These are phyloP conservation scores for Crithidia expoeki DNA, from an alignment of 208 protist genomes.

Conservation along the genomic window DNA sequence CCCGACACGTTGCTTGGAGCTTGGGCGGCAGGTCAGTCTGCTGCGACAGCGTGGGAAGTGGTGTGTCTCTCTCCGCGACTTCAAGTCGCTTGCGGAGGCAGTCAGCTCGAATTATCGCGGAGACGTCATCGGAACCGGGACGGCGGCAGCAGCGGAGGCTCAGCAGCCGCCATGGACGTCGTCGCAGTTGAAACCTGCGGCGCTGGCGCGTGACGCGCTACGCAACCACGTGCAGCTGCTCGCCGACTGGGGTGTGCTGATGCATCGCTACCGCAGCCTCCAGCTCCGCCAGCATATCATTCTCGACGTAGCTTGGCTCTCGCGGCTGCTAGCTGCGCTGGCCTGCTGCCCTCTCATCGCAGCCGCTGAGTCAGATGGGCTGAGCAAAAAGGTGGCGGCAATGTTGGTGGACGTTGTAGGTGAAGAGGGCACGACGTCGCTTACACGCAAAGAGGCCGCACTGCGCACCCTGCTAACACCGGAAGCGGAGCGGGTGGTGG, in stretches of 20 bases:
- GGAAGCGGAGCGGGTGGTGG: slow-evolving; percentile 18
- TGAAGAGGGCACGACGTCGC: background rate
- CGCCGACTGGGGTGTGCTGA: slow-evolving; percentile 58
- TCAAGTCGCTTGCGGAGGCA: slow-evolving; percentile 52
- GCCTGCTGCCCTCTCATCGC: slow-evolving; percentile 31
- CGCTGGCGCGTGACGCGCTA: slow-evolving; percentile 41
- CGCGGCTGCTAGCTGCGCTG: slow-evolving; percentile 38
- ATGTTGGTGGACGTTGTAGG: slow-evolving; percentile 7
- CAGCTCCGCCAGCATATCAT: slow-evolving; percentile 53
- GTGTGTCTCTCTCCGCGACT: slow-evolving; percentile 60
- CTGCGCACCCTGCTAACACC: slow-evolving; percentile 23
- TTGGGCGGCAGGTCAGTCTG: slow-evolving; percentile 42
- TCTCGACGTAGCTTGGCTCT: slow-evolving; percentile 73
- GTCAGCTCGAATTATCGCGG: slow-evolving; percentile 51
- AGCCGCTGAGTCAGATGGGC: slow-evolving; percentile 9
- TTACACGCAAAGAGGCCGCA: slow-evolving; percentile 9
- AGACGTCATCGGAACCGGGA: background rate
- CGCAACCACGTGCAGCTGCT: slow-evolving; percentile 79
- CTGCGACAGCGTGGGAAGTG: slow-evolving; percentile 48
- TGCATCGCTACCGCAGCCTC: slow-evolving; percentile 64
- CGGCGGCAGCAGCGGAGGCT: background rate
- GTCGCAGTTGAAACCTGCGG: background rate
- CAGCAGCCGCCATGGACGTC: background rate
- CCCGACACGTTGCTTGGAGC: slow-evolving; percentile 44
- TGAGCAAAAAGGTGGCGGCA: background rate